Base-by-base conservation (phyloP, 2,329 filamentous ascomycete genomes). In the Apiospora arundinis region DNA sequence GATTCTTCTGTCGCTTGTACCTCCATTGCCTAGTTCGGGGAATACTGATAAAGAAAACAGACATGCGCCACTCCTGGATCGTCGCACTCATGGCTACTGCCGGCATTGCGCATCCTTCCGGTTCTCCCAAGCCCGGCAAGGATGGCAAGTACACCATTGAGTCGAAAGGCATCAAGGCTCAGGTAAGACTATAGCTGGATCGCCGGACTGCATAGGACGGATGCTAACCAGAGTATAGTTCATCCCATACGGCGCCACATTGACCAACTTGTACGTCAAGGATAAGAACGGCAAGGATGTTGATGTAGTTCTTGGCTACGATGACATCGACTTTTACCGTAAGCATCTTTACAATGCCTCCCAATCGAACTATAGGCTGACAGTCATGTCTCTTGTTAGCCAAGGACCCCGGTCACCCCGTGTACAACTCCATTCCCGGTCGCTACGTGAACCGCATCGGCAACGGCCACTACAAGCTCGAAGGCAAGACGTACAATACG, bases 381-480 rank as follows among this genome's bases (percentile, higher is more conserved):
- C 63, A 18, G n/a, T 18, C 0, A 0, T 70, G 70, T 68, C 56
- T n/a, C 71, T 8, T 32, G 14, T n/a, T 70, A 85, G 83, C 84
- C 71, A 75, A 79, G 74, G 84, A 86, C 74, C 81, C 83, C 23
- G 81, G 84, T 52, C 90, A 91, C 77, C 89, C 85, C 60, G 88
- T 91, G 76, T 88, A 89, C 80, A 90, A 89, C 78, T 83, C 89
- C 78, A 87, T 92, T 42, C 89, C 89, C 7, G 89, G 88, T 11
- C 87, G 90, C 52, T 91, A 92, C 77, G 90, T 89, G 69, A 91
- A 91, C 78, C 87, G 89, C 70, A 91, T 92, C 79, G 89, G 88
- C 78, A 87, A 90, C 77, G 87, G 83, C 70, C 83, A 81, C 67
- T 90, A 89, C 79, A 84, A 79, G 44, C 85, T 91, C 72, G 88